phyloP scores from a whole-genome alignment of 176 grass and related monocot species.

The Zoysia pacifica region DNA sequence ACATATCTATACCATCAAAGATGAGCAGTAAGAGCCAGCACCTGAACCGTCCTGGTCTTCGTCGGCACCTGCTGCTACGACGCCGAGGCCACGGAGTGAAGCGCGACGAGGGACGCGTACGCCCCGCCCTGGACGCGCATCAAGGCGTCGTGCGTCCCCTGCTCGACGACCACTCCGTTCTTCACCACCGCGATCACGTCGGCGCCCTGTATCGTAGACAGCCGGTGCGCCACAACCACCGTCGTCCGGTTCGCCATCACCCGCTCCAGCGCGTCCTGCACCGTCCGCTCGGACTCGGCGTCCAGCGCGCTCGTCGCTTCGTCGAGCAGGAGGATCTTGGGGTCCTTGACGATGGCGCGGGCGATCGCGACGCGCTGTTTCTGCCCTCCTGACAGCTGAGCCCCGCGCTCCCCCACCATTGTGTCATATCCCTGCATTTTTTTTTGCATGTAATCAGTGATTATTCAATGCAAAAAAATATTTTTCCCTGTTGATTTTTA shows the following conservation, averaged over 20 bases:
- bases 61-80: not conserved
- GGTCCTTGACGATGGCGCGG: conserved; percentile 68
- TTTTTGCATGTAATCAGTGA: conserved; percentile 22
- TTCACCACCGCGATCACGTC: conserved; percentile 63
- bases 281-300: conserved; percentile 57
- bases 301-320: conserved; percentile 79
- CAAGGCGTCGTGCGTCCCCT: conserved; percentile 65
- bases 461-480: too few species aligned
- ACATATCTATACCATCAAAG: not conserved
- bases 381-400: conserved; percentile 76
- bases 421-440: conserved; percentile 66
- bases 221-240: conserved; percentile 54
- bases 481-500: not conserved
- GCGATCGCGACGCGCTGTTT: conserved; percentile 70
- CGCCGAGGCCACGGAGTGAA: conserved; percentile 31
- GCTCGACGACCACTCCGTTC: conserved; percentile 62
- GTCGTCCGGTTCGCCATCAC: conserved; percentile 58
- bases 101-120: conserved; percentile 62
- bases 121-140: conserved; percentile 51
- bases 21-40: not conserved
- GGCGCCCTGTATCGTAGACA: conserved; percentile 60
- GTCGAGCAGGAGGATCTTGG: conserved; percentile 65
- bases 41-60: not conserved
- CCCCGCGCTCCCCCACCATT: conserved; percentile 61
- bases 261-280: conserved; percentile 62